phyloP scores from a whole-genome alignment of 1,284 basidiomycete species.

The Ustilago xerochloae region DNA sequence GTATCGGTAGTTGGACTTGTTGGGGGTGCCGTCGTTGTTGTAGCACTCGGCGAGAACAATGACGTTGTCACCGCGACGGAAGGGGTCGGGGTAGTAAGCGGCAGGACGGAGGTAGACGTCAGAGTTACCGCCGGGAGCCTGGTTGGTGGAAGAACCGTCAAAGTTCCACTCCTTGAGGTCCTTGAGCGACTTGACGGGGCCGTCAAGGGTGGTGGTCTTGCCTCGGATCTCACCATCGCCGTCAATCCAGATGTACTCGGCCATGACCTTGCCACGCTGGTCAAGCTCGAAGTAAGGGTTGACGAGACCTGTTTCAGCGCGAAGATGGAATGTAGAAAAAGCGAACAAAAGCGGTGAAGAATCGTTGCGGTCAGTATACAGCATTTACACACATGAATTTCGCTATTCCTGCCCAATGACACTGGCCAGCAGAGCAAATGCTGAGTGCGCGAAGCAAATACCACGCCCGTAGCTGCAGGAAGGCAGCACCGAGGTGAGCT shows the following conservation, averaged over 20 bases:
- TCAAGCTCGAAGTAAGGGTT: slow-evolving; percentile 61
- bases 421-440: not conserved
- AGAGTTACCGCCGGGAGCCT: slow-evolving; percentile 83
- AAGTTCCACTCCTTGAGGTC: slow-evolving; percentile 98
- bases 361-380: not conserved
- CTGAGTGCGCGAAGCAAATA: not conserved
- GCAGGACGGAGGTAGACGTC: slow-evolving; percentile 98
- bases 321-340: not conserved
- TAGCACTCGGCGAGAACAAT: slow-evolving; percentile 82
- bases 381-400: not conserved
- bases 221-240: slow-evolving; percentile 71
- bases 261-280: slow-evolving; percentile 64
- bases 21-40: slow-evolving; percentile 98
- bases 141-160: slow-evolving; percentile 79
- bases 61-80: slow-evolving; percentile 86
- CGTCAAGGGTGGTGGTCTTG: slow-evolving; percentile 75
- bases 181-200: slow-evolving; percentile 76
- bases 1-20: slow-evolving; percentile 86
- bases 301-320: slow-evolving; percentile 44
- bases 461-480: not conserved
- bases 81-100: slow-evolving; percentile 98
- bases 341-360: not conserved
- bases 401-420: not conserved
- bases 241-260: slow-evolving; percentile 68
- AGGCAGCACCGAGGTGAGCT: too few species aligned